Evolutionary conservation across 305 asterid genomes (phyloP), one percentile per base, ranked within the genome.

Genomic region (Galium porrigens): DNA sequence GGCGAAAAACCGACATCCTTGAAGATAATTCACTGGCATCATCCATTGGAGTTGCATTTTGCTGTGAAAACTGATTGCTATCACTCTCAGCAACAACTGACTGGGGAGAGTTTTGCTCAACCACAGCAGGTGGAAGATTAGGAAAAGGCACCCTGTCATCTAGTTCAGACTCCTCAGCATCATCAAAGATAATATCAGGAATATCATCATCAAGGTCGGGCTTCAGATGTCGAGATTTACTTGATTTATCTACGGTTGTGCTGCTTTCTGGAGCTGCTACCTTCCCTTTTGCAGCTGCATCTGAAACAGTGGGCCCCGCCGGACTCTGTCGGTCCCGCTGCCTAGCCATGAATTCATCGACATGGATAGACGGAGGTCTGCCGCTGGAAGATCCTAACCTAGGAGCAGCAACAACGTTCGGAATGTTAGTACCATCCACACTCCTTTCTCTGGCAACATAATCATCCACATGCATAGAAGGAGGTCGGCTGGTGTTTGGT

Each of bases 401-500:
- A 39, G 86, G 91, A 70, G 86, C 68, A 49, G 94, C 84, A 85
- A 88, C 88, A 64, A 88, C 96, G 71, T 85, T 89, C 65, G 95
- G 79, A 73, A 71, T 85, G 63, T 76, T 80, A 73, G 86, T 69
- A 73, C 94, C 90, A 76, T 88, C 97, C 48, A 86, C 82, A 72
- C 78, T 88, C 79, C 97, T 83, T 73, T 90, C 97, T 79, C 96
- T 86, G 64, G 94, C 94, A 73, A 90, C 97, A 80, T 88, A 90
- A 85, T 88, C 97, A 78, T 90, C 97, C 64, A 90, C 97, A 66
- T 91, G 88, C 85, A 92, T 92, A 69, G 99, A 92, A 72, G 99
- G 99, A 64, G 99, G 95, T 67, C 96, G 83, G 81, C 99, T 92
- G 58, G 96, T 92, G 82, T 92, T 92, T 33, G 95, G 95, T 82